Base-by-base conservation (phyloP, 148 eudicot species). In the Chenopodium suecicum region DNA sequence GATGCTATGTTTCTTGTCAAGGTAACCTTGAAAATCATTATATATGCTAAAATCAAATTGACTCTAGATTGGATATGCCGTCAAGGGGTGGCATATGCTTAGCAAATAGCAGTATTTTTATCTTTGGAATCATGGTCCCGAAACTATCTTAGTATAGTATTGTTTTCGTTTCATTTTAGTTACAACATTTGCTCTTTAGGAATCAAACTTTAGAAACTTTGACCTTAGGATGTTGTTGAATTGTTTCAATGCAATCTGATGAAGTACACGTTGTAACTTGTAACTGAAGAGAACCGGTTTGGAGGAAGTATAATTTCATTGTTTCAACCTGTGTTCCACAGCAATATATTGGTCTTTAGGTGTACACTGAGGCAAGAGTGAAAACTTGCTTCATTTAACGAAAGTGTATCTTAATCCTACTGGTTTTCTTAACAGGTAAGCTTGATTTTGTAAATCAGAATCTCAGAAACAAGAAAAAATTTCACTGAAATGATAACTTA, bases 51-150 rank as follows among this genome's bases (percentile, higher is more conserved):
- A 37, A 22, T 41, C 13, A 32, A 5, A 0, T 41, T 77, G 23
- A 41, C 20, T 17, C 31, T 77, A 77, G 46, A 64, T 64, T 77
- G 80, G 70, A 77, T 77, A 77, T 77, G 6, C 71, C 79, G 44
- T 29, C 32, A 8, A 17, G 6, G 46, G 7, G 3, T 16, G 66
- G 78, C 67, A 75, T 75, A 75, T 70, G 34, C 46, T 54, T 44
- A 0, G 16, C 74, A 16, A 32, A 6, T 20, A 60, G 9, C 20
- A 70, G 74, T 41, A 70, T 5, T 34, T 8, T 70, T 17, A 7
- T 1, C 41, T 5, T 41, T 41, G 50, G 14, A 34, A 19, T 19
- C 5, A 19, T 69, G 73, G 47, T 70, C 50, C 50, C 9, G 0
- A 34, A 70, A 37, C 25, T 69, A 2, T 41, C 34, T 46, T 4